Conservation (phyloP, 2,329 filamentous ascomycete species). For the Monilinia fructigena region DNA sequence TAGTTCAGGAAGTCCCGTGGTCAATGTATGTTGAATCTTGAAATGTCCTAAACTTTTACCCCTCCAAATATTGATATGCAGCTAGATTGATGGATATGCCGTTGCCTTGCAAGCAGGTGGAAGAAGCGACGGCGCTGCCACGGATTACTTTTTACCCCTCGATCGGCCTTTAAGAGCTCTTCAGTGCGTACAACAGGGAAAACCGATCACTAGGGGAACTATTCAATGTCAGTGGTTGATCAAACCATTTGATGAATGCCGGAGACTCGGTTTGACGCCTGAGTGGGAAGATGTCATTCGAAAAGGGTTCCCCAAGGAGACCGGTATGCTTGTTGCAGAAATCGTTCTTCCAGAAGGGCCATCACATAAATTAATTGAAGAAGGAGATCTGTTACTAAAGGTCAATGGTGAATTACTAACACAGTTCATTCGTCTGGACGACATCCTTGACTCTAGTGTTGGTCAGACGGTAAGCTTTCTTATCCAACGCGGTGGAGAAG, state of each 20-base stretch:
- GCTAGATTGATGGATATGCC: constrained; percentile 74
- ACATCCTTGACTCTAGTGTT: constrained; percentile 86
- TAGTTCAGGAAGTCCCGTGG: constrained; percentile 96
- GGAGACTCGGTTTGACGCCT: constrained; percentile 78
- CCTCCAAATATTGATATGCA: background rate
- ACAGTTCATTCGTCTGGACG: constrained; percentile 87
- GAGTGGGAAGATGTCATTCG: constrained; percentile 86
- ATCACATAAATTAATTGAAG: constrained; percentile 80
- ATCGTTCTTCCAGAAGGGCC: constrained; percentile 91
- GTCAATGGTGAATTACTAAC: constrained; percentile 92
- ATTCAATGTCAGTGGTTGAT: constrained; percentile 97
- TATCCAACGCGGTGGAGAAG: constrained; percentile 83
- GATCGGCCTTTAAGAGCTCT: constrained; percentile 87
- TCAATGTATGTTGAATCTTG: constrained; percentile 54
- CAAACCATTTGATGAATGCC: constrained; percentile 96
- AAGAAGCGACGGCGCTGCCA: constrained; percentile 89
- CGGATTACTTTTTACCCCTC: constrained; percentile 93
- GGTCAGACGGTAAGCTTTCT: constrained; percentile 74
- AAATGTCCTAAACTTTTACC: background rate
- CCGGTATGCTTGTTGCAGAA: constrained; percentile 94
- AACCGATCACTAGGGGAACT: constrained; percentile 82
- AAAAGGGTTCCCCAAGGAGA: constrained; percentile 83
- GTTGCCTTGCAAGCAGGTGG: constrained; percentile 93
- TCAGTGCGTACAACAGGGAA: constrained; percentile 75
- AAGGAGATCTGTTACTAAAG: constrained; percentile 90